Evolutionary conservation across 2,329 filamentous ascomycete species (phyloP).

Genomic region (Gyromitra esculenta): DNA sequence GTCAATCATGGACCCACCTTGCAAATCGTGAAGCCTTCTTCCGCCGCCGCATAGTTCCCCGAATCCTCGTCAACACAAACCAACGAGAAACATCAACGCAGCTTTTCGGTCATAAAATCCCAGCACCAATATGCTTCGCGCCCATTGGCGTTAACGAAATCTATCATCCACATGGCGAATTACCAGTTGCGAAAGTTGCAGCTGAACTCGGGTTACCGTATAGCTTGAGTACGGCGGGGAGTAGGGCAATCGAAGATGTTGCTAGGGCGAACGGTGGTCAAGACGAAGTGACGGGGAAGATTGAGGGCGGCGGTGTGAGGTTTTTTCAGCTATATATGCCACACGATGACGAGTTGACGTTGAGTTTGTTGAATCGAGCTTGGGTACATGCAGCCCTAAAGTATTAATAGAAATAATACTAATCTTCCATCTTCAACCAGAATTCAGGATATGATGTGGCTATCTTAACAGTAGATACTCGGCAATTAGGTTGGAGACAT

Average conservation of each 20-base stretch:
- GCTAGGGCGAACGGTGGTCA: constrained; percentile 46
- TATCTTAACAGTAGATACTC: constrained; percentile 72
- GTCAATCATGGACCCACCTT: constrained; percentile 65
- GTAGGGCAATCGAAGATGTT: constrained; percentile 6
- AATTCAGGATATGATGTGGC: constrained; percentile 68
- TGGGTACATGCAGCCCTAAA: neutral
- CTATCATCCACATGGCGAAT: constrained; percentile 69
- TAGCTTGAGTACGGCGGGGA: constrained; percentile 13
- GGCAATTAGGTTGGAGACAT: constrained; percentile 71
- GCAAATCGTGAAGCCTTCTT: constrained; percentile 73
- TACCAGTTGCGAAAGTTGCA: constrained; percentile 70
- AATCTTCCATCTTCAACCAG: constrained; percentile 54
- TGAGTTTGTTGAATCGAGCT: constrained; percentile 68
- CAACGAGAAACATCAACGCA: constrained; percentile 64
- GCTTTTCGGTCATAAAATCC: neutral
- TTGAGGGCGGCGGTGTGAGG: constrained; percentile 60
- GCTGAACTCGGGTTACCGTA: constrained; percentile 55
- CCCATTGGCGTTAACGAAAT: constrained; percentile 74
- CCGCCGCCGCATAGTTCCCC: constrained; percentile 70
- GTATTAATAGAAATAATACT: neutral
- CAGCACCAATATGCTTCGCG: constrained; percentile 69
- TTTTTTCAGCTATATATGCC: constrained; percentile 74
- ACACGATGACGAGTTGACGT: constrained; percentile 70
- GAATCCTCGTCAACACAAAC: constrained; percentile 71
- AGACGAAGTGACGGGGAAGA: neutral